These are phyloP conservation scores for Metschnikowia kofuensis DNA, from an alignment of 805 yeast species.

Conservation along the genomic window DNA sequence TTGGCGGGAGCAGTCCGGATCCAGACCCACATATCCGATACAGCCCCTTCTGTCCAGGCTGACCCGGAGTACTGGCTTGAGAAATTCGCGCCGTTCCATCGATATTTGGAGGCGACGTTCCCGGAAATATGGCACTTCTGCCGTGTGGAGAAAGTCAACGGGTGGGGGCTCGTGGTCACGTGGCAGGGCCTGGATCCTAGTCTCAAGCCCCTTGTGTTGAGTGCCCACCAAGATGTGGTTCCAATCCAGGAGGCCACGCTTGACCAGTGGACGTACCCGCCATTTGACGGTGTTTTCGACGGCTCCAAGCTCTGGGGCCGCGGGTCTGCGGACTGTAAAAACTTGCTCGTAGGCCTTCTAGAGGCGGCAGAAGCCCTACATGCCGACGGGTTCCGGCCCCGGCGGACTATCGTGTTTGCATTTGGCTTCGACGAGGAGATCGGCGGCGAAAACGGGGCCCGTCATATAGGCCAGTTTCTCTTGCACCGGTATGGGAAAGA, in stretches of 20 bases:
- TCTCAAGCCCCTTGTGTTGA: constrained; percentile 14
- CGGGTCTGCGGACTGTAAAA: constrained; percentile 75
- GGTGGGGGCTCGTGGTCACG: constrained; percentile 12
- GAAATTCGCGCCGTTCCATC: constrained; percentile 19
- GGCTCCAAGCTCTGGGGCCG: constrained; percentile 62
- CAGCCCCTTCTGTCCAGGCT: constrained; percentile 39
- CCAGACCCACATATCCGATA: constrained; percentile 62
- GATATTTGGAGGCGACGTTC: constrained; percentile 11
- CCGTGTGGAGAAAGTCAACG: constrained; percentile 9
- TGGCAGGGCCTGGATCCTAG: constrained; percentile 13
- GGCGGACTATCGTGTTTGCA: constrained; percentile 10
- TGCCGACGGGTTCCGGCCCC: constrained; percentile 7
- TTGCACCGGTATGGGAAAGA: constrained; percentile 10
- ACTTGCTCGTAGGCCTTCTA: constrained; percentile 58
- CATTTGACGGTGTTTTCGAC: constrained; percentile 13
- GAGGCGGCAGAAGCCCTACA: constrained; percentile 33
- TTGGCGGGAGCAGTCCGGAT: constrained; percentile 58
- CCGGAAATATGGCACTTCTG: constrained; percentile 8
- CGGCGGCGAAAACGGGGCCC: constrained; percentile 14
- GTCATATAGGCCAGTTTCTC: constrained; percentile 6
- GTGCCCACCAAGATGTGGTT: constrained; percentile 16
- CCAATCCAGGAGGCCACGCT: constrained; percentile 13
- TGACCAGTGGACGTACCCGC: constrained; percentile 13
- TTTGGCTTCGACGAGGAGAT: constrained; percentile 18
- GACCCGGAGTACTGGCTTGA: constrained; percentile 48